These are phyloP conservation scores for Ordospora pajunii DNA, from an alignment of 371 early-diverging fungal genomes.

Conservation along the genomic window DNA sequence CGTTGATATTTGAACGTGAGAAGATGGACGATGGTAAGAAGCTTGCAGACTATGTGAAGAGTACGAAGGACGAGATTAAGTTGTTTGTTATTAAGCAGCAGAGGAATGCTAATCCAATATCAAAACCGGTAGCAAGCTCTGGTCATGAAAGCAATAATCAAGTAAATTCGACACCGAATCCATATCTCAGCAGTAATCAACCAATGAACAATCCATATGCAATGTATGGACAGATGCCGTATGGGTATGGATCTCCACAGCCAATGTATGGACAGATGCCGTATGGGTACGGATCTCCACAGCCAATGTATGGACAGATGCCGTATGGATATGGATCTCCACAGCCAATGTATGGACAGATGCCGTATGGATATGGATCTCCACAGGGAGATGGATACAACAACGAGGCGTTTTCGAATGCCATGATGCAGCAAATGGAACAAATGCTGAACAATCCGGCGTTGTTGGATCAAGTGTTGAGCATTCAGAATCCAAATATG, in stretches of 20 bases:
- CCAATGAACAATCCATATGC: neutral
- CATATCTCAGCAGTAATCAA: neutral
- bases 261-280: neutral
- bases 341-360: conserved; percentile 2
- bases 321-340: conserved; percentile 16
- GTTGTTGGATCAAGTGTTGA: conserved; percentile 19
- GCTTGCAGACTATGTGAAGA: conserved; percentile 14
- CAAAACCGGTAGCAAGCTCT: neutral
- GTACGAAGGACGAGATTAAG: neutral
- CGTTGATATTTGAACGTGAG: conserved; percentile 1
- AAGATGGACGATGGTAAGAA: conserved; percentile 11
- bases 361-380: conserved; percentile 12
- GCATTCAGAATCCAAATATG: neutral
- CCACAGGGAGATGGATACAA: conserved; percentile 7
- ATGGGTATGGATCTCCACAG: neutral
- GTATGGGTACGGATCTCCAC: neutral
- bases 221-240: neutral
- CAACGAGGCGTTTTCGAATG: neutral
- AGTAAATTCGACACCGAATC: neutral
- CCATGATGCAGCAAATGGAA: conserved; percentile 31
- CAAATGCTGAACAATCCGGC: conserved; percentile 39
- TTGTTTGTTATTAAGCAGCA: conserved; percentile 6
- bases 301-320: neutral
- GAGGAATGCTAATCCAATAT: neutral
- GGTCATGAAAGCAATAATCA: neutral